These are phyloP conservation scores for Graphilbum ipis-grandicollis DNA, from an alignment of 2,329 filamentous ascomycete species.

Conservation along the genomic window DNA sequence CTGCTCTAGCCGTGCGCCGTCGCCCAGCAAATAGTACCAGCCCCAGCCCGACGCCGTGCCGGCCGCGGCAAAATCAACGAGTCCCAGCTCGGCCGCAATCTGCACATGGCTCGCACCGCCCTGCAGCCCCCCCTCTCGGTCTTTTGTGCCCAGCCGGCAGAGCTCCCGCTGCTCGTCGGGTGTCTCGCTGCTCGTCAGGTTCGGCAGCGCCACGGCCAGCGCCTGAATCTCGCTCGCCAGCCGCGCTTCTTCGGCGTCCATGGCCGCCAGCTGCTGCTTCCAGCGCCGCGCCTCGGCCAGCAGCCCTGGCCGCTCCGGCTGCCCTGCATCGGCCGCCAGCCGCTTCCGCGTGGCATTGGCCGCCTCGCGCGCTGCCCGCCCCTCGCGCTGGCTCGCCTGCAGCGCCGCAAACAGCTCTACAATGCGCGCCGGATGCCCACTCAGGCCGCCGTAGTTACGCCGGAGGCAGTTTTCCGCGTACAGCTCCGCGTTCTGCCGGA, in stretches of 20 bases:
- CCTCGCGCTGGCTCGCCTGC: conserved; percentile 41
- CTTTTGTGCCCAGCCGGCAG: conserved; percentile 43
- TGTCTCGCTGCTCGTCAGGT: conserved; percentile 62
- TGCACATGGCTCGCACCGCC: conserved; percentile 55
- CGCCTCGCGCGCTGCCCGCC: conserved; percentile 43
- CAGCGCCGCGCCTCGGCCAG: conserved; percentile 46
- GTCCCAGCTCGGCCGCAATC: conserved; percentile 68
- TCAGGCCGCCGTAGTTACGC: conserved; percentile 56
- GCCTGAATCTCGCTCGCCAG: conserved; percentile 49
- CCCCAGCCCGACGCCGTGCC: conserved; percentile 83
- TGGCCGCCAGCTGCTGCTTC: conserved; percentile 41
- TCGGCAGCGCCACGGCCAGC: conserved; percentile 67
- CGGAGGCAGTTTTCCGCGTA: conserved; percentile 71
- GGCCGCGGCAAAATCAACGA: conserved; percentile 79
- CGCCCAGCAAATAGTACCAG: conserved; percentile 92
- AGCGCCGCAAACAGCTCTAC: conserved; percentile 36
- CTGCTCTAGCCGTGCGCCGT: conserved; percentile 86
- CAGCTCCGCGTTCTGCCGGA: conserved; percentile 66
- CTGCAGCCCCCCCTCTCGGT: conserved; percentile 7
- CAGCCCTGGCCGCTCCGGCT: no score
- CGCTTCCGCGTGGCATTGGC: conserved; percentile 46
- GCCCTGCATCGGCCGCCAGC: no score
- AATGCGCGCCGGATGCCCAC: conserved; percentile 38
- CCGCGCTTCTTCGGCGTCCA: conserved; percentile 44
- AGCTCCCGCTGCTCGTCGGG: conserved; percentile 52